Base-by-base conservation (phyloP, 805 yeast genomes). In the Scheffersomyces stipitis region DNA sequence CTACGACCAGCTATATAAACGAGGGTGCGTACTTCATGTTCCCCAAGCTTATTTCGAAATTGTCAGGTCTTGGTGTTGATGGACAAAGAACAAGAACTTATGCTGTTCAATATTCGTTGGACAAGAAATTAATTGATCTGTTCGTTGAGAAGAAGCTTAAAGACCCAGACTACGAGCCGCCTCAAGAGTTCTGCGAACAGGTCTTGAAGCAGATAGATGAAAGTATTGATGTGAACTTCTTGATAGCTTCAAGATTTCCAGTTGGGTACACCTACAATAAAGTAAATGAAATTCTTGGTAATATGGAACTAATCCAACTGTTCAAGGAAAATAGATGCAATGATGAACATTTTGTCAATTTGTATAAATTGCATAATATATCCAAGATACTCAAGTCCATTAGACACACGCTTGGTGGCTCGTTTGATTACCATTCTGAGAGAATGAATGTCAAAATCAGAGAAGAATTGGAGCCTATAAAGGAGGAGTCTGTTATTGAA, bases 1-100 rank as follows among this genome's bases (percentile, higher is more conserved):
- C 82, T 0, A 62, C 78, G 15, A 87, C 96, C 0, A 71, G 81
- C 1, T 91, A 90, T 53, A 71, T 83, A 15, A 91, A 95, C 0
- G 84, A 80, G 29, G 65, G 66, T 1, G 76, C 79, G 0, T 58
- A 71, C 7, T 79, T 84, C 37, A 83, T 90, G 91, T 62, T 90
- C 1, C 96, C 96, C 0, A 50, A 56, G 8, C 51, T 70, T 0
- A 64, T 83, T 37, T 67, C 81, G 1, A 60, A 71, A 3, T 41
- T 66, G 4, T 73, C 81, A 13, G 80, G 83, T 4, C 58, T 81
- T 35, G 83, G 81, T 2, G 55, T 58, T 2, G 57, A 67, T 18
- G 65, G 62, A 0, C 37, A 46, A 15, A 46, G 51, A 18, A 71
- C 81, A 0, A 64, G 86, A 41, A 62, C 71, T 1, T 57, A 68